Base-by-base conservation (phyloP, 352 stramenopile species). In the Globisporangium radiosum region DNA sequence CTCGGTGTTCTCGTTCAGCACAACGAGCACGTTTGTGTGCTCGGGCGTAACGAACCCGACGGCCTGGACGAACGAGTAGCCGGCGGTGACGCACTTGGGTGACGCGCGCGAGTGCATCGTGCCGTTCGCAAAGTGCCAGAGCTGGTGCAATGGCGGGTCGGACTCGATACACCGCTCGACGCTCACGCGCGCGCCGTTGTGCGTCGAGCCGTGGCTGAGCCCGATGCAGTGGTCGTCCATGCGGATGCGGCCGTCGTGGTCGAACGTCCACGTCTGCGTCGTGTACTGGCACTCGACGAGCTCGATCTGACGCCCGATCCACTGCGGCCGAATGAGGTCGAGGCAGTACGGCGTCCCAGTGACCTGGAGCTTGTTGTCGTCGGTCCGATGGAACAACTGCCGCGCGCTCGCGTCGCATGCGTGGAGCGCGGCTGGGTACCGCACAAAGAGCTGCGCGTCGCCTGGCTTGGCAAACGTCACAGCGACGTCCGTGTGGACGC, bases 1-100 rank as follows among this genome's bases (percentile, higher is more conserved):
- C 57, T 91, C 82, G 33, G 81, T 87, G 71, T 94, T 92, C 55
- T 92, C 82, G 61, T 94, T 94, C 60, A 94, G 67, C 39, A 92
- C 80, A 11, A 94, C 83, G 54, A 89, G 69, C 40, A 94, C 81
- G 55, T 80, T 90, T 54, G 76, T 78, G 63, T 90, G 71, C 36
- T 81, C 63, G 1, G 85, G 85, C 9, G 82, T 94, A 54, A 86
- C 68, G 54, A 94, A 94, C 0, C 80, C 73, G 39, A 69, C 57
- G 0, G 81, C 70, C 61, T 92, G 85, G 15, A 88, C 69, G 57
- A 94, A 89, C 15, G 80, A 68, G 63, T 92, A 94, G 1, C 85
- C 85, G 0, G 76, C 85, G 14, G 85, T 92, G 54, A 92, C 85
- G 17, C 85, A 94, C 64, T 90, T n/a, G 0, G 56, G 43, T 4